Conservation (phyloP, 2,329 filamentous ascomycete species). For the Stromatinia cepivora region DNA sequence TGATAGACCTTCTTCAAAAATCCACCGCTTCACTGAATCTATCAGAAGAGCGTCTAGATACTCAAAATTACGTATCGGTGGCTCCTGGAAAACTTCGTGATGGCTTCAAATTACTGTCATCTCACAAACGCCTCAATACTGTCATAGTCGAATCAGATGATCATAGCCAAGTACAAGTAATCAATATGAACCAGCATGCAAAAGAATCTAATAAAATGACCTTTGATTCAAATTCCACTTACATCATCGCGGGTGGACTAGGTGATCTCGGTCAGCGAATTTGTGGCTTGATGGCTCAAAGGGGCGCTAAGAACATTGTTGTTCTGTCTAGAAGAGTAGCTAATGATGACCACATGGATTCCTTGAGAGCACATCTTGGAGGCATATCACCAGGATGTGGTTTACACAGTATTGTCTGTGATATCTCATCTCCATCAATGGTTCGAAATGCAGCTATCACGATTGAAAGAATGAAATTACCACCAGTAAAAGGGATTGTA, state of each 20-base stretch:
- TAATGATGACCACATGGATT: neutral
- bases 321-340: conserved; percentile 36
- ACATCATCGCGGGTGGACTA: conserved; percentile 36
- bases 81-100: neutral
- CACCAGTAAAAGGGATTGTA: conserved; percentile 33
- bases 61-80: neutral
- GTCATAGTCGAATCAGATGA: neutral
- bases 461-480: neutral
- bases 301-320: conserved; percentile 39
- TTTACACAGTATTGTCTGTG: neutral
- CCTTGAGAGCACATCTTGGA: neutral
- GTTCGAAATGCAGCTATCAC: neutral
- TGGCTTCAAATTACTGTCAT: neutral
- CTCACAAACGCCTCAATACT: neutral
- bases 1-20: neutral
- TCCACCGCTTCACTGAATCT: neutral
- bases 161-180: neutral
- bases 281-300: conserved; percentile 36
- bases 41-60: neutral
- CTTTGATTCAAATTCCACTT: conserved; percentile 33
- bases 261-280: conserved; percentile 40
- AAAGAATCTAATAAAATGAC: neutral
- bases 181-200: neutral
- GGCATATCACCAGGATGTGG: neutral
- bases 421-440: neutral